Evolutionary conservation across 768 basidiomycete species (phyloP), one percentile per base, ranked within the genome.

Genomic region (Podaxis sp.): DNA sequence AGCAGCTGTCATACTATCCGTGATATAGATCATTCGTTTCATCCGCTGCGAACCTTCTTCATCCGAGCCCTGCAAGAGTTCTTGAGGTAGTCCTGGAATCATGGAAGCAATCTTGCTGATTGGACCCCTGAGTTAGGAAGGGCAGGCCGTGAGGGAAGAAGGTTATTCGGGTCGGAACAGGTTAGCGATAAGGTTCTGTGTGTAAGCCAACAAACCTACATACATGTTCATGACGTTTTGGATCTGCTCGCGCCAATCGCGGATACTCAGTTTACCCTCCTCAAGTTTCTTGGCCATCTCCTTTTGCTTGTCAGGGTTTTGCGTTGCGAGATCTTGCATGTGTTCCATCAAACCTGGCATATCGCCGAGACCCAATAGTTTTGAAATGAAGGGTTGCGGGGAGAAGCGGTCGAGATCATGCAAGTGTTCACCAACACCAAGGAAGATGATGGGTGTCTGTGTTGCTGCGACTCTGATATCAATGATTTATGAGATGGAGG

Each of bases 21-120:
- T 97, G 70, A 99, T 99, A 78, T 90, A 99, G 69, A 98, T 93
- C 91, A 99, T 94, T 63, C 96, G 89, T 77, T 98, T 98, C 87
- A 99, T 88, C 61, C 94, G 89, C 63, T 84, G 72, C 4, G 90
- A 85, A 33, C 93, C 94, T 68, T 99, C 96, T 74, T 98, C 96
- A 70, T 98, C 96, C 26, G 90, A 91, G 28, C 94, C 96, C 70
- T 92, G 89, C 61, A 98, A 82, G 67, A 99, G 77, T 48, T 93
- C 94, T 68, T 95, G 91, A 12, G 94, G 91, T 65, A 99, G 84
- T 28, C 97, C 97, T 2, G 97, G 97, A 64, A 99, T 99, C 95
- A 99, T 98, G 15, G 92, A 94, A 30, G 97, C 95, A 70, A 99
- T 96, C 77, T 99, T 99, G 71, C 91, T 94, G 59, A 99, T 87